phyloP scores from a whole-genome alignment of 805 yeast species.

The Vanderwaltozyma yarrowii region DNA sequence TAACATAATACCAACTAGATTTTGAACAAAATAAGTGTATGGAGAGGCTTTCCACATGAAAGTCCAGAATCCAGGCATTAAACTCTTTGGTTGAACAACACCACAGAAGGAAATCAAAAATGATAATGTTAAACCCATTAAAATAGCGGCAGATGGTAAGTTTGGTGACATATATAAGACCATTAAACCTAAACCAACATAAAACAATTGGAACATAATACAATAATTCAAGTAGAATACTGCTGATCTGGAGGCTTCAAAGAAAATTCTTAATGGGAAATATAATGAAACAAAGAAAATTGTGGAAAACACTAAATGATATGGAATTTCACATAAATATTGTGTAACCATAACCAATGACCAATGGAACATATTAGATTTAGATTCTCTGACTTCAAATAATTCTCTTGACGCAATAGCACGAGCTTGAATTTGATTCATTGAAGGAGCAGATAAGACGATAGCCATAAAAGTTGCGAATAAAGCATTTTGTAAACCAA shows the following conservation, averaged over 20 bases:
- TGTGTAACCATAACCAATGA: conserved; percentile 45
- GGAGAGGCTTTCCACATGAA: conserved; percentile 74
- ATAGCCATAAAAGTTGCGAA: conserved; percentile 51
- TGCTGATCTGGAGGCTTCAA: conserved; percentile 37
- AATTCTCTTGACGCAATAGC: conserved; percentile 50
- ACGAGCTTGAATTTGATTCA: conserved; percentile 53
- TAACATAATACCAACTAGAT: conserved; percentile 38
- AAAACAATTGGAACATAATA: conserved; percentile 38
- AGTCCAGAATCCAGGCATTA: conserved; percentile 76
- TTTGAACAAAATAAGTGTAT: conserved; percentile 57
- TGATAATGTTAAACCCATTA: conserved; percentile 45
- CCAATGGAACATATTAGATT: conserved; percentile 71
- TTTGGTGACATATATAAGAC: conserved; percentile 50
- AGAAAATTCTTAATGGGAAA: conserved; percentile 36
- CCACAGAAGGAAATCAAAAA: conserved; percentile 60
- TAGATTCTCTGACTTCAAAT: conserved; percentile 60
- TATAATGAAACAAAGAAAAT: conserved; percentile 45
- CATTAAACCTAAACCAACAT: conserved; percentile 41
- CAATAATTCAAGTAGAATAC: conserved; percentile 36
- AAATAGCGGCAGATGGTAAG: conserved; percentile 54
- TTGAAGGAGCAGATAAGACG: conserved; percentile 42
- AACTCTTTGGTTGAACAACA: conserved; percentile 44
- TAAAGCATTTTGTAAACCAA: conserved; percentile 51
- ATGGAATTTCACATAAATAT: conserved; percentile 50
- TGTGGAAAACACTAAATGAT: conserved; percentile 39